A percentile compares a stretch with the other conserved stretches of the same genome.
Conservation (phyloP, 2,329 filamentous ascomycete genomes). For the Sporothrix sp. region DNA sequence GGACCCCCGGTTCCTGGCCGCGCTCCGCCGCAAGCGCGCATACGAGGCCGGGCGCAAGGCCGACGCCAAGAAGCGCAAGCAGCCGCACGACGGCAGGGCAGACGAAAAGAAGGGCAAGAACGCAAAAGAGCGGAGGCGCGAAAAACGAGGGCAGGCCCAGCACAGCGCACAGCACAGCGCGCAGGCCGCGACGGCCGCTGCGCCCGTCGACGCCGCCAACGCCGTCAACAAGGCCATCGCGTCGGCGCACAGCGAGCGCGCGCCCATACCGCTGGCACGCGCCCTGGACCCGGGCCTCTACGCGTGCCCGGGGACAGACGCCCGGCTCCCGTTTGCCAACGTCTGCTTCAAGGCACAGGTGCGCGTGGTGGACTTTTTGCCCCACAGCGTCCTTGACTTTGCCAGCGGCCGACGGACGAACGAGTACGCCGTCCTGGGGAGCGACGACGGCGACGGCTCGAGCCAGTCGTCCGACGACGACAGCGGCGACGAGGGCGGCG, state of each 20-base stretch:
- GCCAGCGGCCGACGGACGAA: constrained; percentile 36
- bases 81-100: constrained; percentile 22
- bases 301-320: constrained; percentile 31
- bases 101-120: background rate
- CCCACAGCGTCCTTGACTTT: constrained; percentile 62
- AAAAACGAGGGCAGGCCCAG: background rate
- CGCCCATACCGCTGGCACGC: constrained; percentile 27
- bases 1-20: constrained; percentile 42
- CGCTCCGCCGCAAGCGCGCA: constrained; percentile 52
- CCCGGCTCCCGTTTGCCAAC: constrained; percentile 61
- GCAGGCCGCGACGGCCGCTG: background rate
- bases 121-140: background rate
- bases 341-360: constrained; percentile 58
- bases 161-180: constrained; percentile 9
- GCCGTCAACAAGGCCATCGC: constrained; percentile 24
- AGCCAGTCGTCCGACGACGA: background rate
- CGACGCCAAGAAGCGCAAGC: constrained; percentile 28
- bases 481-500: constrained; percentile 4
- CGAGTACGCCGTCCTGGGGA: constrained; percentile 30
- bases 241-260: constrained; percentile 34
- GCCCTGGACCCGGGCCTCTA: constrained; percentile 33
- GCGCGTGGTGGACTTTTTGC: constrained; percentile 75
- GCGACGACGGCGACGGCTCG: constrained; percentile 21
- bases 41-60: constrained; percentile 40
- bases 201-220: background rate